Percentiles rank a stretch among this genome's conserved stretches.
Conservation (phyloP, 164 flowering plant species). For the Vitis rotundifolia region DNA sequence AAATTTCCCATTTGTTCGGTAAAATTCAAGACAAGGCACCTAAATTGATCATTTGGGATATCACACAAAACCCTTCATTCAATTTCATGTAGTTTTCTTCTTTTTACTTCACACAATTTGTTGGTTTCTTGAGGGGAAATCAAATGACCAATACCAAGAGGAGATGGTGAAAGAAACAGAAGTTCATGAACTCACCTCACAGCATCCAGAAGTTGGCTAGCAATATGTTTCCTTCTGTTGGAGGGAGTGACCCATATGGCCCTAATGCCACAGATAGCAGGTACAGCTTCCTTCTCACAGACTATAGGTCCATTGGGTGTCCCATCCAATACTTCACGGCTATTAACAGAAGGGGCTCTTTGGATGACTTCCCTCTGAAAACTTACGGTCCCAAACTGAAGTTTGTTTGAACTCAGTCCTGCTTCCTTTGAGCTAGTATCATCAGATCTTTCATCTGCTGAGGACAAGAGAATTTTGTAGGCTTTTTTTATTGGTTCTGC, state of each 20-base stretch:
- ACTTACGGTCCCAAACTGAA: slow-evolving; percentile 59
- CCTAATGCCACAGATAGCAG: slow-evolving; percentile 74
- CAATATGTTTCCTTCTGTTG: slow-evolving; percentile 69
- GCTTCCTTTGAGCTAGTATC: slow-evolving; percentile 12
- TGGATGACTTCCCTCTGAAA: slow-evolving; percentile 53
- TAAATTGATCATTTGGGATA: too few species aligned
- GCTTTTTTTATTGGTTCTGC: slow-evolving; percentile 73
- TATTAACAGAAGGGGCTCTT: slow-evolving; percentile 17
- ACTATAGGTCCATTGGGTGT: slow-evolving; percentile 42
- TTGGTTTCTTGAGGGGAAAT: too few species aligned
- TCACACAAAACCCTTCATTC: too few species aligned
- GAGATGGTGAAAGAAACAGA: too few species aligned
- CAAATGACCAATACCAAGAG: too few species aligned
- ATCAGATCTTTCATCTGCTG: slow-evolving; percentile 21
- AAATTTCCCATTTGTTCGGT: too few species aligned
- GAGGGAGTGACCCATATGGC: slow-evolving; percentile 80
- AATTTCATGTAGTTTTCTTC: too few species aligned
- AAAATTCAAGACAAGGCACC: too few species aligned
- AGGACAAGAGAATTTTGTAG: slow-evolving; percentile 44
- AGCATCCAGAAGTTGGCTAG: slow-evolving; percentile 70
- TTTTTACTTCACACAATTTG: too few species aligned
- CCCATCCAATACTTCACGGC: slow-evolving; percentile 6
- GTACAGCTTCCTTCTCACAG: slow-evolving; percentile 55
- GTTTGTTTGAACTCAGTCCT: slow-evolving; percentile 29
- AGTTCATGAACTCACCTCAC: slow-evolving; percentile 41